These are phyloP conservation scores for Senecio squalidus DNA, from an alignment of 140 eudicot species.

Conservation along the genomic window DNA sequence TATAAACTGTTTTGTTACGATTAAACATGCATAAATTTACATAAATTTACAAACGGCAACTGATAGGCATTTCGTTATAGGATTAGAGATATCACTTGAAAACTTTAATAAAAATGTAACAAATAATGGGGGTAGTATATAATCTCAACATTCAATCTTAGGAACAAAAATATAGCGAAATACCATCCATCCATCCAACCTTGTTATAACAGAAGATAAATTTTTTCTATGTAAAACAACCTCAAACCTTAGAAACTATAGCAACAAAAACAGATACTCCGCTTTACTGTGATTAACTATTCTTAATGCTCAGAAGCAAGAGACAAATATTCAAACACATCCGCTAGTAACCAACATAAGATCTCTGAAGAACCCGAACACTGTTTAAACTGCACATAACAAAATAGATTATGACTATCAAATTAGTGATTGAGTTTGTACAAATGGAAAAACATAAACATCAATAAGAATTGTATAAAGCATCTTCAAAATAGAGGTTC, in stretches of 20 bases:
- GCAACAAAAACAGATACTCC: background rate
- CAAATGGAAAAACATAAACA: background rate
- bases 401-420: background rate
- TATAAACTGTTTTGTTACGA: too few species aligned
- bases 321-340: background rate
- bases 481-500: too few species aligned
- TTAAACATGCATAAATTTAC: too few species aligned
- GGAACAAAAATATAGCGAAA: slow-evolving; percentile 2
- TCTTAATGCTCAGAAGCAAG: slow-evolving; percentile 6
- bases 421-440: too few species aligned
- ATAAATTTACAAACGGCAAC: too few species aligned
- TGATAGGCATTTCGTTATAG: too few species aligned
- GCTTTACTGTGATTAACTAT: slow-evolving; percentile 2
- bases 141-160: slow-evolving; percentile 6
- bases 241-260: slow-evolving; percentile 2
- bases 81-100: too few species aligned
- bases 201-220: background rate
- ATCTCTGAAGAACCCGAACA: background rate
- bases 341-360: background rate
- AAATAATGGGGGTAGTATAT: slow-evolving; percentile 5
- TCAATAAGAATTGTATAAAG: too few species aligned
- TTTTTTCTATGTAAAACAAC: background rate
- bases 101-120: too few species aligned
- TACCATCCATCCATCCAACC: slow-evolving; percentile 7
- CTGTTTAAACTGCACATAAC: slow-evolving; percentile 4